A percentile compares a stretch with the other conserved stretches of the same genome.
These are phyloP conservation scores for Aspergillus melleus DNA, from an alignment of 2,329 filamentous ascomycete genomes.

Conservation along the genomic window DNA sequence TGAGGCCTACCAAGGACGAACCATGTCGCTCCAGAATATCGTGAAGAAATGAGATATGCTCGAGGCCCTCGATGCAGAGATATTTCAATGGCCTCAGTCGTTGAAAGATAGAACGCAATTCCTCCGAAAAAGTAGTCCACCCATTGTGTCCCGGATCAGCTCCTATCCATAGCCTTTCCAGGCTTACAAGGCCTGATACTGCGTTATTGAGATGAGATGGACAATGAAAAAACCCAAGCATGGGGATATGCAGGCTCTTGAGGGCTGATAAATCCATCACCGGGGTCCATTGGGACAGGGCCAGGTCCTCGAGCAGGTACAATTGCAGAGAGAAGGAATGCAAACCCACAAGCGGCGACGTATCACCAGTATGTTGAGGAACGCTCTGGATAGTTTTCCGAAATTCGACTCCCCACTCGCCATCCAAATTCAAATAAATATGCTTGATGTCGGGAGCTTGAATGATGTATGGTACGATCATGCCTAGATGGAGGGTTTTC, in stretches of 20 bases:
- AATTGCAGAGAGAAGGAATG: background rate
- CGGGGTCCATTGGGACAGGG: background rate
- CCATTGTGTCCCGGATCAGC: background rate
- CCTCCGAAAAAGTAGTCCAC: background rate
- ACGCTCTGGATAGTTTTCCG: background rate
- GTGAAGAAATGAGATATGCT: background rate
- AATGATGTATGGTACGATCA: background rate
- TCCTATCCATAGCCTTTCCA: background rate
- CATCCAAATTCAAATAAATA: background rate
- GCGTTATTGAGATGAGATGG: background rate
- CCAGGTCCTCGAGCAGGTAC: background rate
- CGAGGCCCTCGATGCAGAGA: background rate
- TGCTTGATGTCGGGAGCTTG: conserved; percentile 1
- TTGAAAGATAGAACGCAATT: background rate
- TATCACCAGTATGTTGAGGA: background rate
- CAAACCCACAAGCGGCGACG: background rate
- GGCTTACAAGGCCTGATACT: background rate
- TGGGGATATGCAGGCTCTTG: background rate
- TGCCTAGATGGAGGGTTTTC: background rate
- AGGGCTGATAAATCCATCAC: background rate
- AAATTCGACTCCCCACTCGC: background rate
- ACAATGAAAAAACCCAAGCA: background rate
- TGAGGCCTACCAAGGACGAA: background rate
- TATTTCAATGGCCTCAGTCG: background rate
- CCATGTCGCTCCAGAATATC: conserved; percentile 4